Evolutionary conservation across 2,329 filamentous ascomycete genomes (phyloP).

Genomic region (Penicillium crustosum): DNA sequence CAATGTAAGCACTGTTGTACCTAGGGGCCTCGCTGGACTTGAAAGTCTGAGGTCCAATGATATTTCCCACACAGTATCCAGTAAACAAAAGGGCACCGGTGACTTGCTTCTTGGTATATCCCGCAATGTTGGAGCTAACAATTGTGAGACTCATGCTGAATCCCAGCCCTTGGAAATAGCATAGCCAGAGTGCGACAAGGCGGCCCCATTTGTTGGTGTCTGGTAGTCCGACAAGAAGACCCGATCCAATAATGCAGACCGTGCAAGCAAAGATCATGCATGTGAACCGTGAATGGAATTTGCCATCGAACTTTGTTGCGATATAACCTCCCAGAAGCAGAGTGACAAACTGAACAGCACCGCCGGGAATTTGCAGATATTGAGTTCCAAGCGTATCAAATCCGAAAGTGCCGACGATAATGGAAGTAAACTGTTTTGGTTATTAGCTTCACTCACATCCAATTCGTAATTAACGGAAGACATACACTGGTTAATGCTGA

Average conservation of each 20-base stretch:
- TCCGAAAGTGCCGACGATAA: constrained; percentile 51
- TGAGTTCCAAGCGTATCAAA: constrained; percentile 54
- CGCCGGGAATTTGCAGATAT: constrained; percentile 61
- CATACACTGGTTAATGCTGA: constrained; percentile 53
- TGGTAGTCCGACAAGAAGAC: constrained; percentile 54
- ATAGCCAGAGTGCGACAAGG: constrained; percentile 59
- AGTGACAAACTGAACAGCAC: constrained; percentile 57
- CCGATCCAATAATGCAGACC: constrained; percentile 56
- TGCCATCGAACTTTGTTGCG: constrained; percentile 48
- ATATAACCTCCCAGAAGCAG: constrained; percentile 54
- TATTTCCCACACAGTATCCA: constrained; percentile 57
- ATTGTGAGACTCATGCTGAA: constrained; percentile 57
- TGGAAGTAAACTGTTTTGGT: constrained; percentile 43
- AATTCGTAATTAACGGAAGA: background rate
- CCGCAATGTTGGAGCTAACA: constrained; percentile 54
- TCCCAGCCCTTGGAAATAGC: constrained; percentile 55
- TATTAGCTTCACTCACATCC: background rate
- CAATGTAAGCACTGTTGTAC: constrained; percentile 44
- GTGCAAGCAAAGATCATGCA: constrained; percentile 58
- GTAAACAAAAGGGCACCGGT: constrained; percentile 53
- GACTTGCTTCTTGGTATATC: constrained; percentile 57
- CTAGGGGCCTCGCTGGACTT: constrained; percentile 50
- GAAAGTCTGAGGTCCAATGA: constrained; percentile 57
- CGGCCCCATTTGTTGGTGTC: constrained; percentile 56
- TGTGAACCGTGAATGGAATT: constrained; percentile 52